Percentiles rank a stretch among this genome's conserved stretches.
phyloP scores from a whole-genome alignment of 208 protist species.

The Borovskyia barvae region DNA sequence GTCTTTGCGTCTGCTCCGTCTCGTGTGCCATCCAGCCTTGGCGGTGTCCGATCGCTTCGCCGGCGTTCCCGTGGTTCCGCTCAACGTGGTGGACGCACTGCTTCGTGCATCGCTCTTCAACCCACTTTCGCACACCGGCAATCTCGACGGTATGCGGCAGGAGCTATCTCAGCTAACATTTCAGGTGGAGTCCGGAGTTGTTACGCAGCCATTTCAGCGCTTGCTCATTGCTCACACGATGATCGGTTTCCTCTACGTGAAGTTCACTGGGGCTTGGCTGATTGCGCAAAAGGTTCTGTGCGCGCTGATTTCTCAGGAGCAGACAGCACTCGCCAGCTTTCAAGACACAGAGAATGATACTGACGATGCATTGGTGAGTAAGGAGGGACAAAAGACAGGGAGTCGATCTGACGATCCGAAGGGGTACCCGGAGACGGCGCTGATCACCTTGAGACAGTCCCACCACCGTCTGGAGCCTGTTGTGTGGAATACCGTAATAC shows the following conservation, averaged over 20 bases:
- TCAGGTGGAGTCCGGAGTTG: slow-evolving; percentile 44
- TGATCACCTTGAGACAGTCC: not conserved
- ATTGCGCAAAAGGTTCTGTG: slow-evolving; percentile 60
- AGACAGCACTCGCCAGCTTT: slow-evolving; percentile 20
- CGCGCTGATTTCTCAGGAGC: slow-evolving; percentile 55
- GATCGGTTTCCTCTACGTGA: slow-evolving; percentile 80
- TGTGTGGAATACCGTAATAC: slow-evolving; percentile 71
- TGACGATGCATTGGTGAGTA: not conserved
- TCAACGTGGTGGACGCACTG: slow-evolving; percentile 28
- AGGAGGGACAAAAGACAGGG: not conserved
- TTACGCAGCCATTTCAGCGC: slow-evolving; percentile 53
- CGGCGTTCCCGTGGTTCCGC: slow-evolving; percentile 14
- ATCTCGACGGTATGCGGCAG: slow-evolving; percentile 63
- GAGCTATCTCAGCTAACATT: slow-evolving; percentile 64
- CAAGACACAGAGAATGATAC: not conserved
- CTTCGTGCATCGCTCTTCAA: slow-evolving; percentile 64
- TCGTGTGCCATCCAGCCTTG: slow-evolving; percentile 46
- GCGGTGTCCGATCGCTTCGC: slow-evolving; percentile 15
- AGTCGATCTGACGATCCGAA: too few species aligned
- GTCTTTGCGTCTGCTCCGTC: slow-evolving; percentile 59
- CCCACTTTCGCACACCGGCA: slow-evolving; percentile 63
- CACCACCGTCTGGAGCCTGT: slow-evolving; percentile 36
- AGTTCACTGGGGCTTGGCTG: slow-evolving; percentile 74
- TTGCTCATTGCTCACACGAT: slow-evolving; percentile 68
- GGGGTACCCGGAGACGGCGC: too few species aligned